Evolutionary conservation across 1,284 basidiomycete genomes (phyloP), one percentile per base, ranked within the genome.

Genomic region (Cutaneotrichosporon dermatis): DNA sequence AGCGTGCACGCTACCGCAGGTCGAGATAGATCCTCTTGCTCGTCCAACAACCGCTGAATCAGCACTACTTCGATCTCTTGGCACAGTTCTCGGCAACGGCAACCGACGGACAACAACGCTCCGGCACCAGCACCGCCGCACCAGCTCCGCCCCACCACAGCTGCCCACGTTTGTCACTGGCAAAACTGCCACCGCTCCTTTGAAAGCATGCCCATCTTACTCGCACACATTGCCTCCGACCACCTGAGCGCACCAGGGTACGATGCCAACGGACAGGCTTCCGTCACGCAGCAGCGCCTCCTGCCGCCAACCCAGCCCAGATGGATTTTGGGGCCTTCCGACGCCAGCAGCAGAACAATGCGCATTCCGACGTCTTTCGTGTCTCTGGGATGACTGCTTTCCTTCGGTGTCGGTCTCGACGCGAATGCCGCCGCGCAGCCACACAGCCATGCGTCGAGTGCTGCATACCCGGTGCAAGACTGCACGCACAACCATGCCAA

Each of bases 181-280:
- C 72, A 75, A 37, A 77, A 78, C 57, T 81, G 80, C 65, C 75
- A 79, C 50, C 67, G 74, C 9, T 66, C 74, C 7, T 81, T 82
- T 62, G 63, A 68, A 25, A 76, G 78, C 3, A 76, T 80, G 57
- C 77, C 79, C 10, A 77, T 78, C 58, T 73, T 83, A 1, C 72
- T 81, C 0, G 71, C 73, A 0, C 82, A 83, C 59, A 78, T 83
- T 40, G 81, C 81, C 4, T 60, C 75, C 1, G 75, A 76, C 15
- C 82, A 83, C 62, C 76, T 83, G 2, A 69, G 69, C 34, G 70
- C 69, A 8, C 51, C 51, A 15, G 15, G 44, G 3, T 46, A 46
- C 15, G 44, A 46, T 15, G 2, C 15, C 15, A 12, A 2, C 25
- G 25, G 2, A 25, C 25, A 25, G 25, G 25, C 25, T 25, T 25